Conservation (phyloP, 306 rosid species). For the Prunus mira region DNA sequence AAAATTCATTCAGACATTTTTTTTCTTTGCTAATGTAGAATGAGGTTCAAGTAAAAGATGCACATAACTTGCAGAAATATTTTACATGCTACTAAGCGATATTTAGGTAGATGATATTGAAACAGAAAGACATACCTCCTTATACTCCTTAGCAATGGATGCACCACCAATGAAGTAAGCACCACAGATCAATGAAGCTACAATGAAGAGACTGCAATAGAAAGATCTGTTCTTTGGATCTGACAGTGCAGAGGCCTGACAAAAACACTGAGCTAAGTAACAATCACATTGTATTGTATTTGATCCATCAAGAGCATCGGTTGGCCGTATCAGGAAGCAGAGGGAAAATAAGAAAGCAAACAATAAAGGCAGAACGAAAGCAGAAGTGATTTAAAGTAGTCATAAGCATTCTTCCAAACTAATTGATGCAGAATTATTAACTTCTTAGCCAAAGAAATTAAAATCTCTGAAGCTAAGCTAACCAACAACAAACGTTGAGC, state of each 20-base stretch:
- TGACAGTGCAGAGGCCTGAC: slow-evolving; percentile 44
- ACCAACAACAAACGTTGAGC: not conserved
- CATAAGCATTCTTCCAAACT: not conserved
- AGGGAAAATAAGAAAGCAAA: not conserved
- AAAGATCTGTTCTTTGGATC: slow-evolving; percentile 59
- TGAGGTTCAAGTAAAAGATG: not conserved
- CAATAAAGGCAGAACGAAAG: not conserved
- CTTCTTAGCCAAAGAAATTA: not conserved
- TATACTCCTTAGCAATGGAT: slow-evolving; percentile 53
- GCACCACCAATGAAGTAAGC: slow-evolving; percentile 62
- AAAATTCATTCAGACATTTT: not conserved
- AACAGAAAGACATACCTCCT: slow-evolving; percentile 41
- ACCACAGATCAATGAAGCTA: slow-evolving; percentile 53
- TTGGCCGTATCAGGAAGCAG: not conserved
- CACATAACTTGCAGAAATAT: not conserved
- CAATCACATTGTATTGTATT: not conserved
- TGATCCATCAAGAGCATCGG: not conserved
- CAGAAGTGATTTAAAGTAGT: not conserved
- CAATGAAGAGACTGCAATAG: slow-evolving; percentile 49
- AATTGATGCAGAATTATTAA: not conserved
- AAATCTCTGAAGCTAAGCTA: not conserved
- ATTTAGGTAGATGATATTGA: not conserved
- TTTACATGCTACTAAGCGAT: not conserved
- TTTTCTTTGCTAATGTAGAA: not conserved
- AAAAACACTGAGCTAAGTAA: slow-evolving; percentile 9